Percentiles rank a stretch among this genome's conserved stretches.
Evolutionary conservation across 257 asterid genomes (phyloP).

Genomic region (Nicotiana otophora): DNA sequence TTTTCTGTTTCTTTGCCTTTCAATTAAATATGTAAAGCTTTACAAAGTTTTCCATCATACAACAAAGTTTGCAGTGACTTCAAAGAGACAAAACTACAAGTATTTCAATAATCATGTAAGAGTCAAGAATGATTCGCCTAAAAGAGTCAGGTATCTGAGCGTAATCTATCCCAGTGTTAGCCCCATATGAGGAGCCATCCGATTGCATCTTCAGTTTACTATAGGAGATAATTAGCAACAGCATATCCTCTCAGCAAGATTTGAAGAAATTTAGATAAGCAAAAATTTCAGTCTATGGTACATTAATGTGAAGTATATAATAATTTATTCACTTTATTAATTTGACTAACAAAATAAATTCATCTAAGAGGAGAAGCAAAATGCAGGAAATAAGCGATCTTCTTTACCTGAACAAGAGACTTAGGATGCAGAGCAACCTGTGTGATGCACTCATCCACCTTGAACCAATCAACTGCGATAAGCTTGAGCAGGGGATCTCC

Average conservation of each 20-base stretch:
- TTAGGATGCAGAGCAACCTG: constrained; percentile 81
- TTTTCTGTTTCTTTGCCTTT: background rate
- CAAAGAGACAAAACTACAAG: background rate
- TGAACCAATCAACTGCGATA: constrained; percentile 97
- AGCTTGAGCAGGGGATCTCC: constrained; percentile 94
- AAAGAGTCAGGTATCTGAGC: background rate
- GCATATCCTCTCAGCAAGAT: background rate
- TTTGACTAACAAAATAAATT: background rate
- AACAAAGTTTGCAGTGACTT: background rate
- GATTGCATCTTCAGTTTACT: background rate
- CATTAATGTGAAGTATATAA: background rate
- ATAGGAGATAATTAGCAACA: background rate
- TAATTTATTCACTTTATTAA: background rate
- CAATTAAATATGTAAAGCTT: background rate
- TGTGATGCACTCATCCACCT: constrained; percentile 54
- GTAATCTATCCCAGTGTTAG: background rate
- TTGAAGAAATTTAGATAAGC: background rate
- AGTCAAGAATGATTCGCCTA: background rate
- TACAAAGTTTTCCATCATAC: background rate
- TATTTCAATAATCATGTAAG: background rate
- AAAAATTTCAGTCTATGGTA: background rate
- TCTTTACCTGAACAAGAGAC: constrained; percentile 77
- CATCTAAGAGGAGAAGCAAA: background rate
- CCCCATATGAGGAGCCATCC: background rate
- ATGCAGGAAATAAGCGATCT: background rate